A percentile compares a stretch with the other conserved stretches of the same genome.
These are phyloP conservation scores for Guadua angustifolia DNA, from an alignment of 176 grass and related monocot species.

Conservation along the genomic window DNA sequence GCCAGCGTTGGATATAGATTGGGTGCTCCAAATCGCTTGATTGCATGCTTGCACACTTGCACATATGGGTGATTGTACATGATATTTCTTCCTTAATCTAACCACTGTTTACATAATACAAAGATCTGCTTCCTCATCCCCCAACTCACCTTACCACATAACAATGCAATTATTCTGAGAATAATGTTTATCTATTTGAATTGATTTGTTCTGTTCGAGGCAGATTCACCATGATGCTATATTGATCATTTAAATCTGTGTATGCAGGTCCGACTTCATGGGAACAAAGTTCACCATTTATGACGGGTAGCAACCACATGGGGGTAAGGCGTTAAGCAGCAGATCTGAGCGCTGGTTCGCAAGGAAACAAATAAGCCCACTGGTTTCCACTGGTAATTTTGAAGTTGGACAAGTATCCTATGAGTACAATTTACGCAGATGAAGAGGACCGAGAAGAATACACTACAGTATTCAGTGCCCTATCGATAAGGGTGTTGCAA, in stretches of 20 bases:
- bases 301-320: conserved; percentile 41
- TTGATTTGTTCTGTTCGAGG: neutral
- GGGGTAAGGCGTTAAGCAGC: conserved; percentile 50
- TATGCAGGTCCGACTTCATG: conserved; percentile 60
- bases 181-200: neutral
- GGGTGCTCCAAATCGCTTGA: too few relatives aligned
- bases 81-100: too few relatives aligned
- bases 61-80: too few relatives aligned
- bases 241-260: neutral
- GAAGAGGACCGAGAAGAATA: conserved; percentile 60
- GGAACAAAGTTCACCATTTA: conserved; percentile 63
- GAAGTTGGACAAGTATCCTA: conserved; percentile 54
- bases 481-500: neutral
- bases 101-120: neutral
- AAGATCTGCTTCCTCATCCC: neutral
- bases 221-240: neutral
- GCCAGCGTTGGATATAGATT: too few relatives aligned
- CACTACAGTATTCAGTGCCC: conserved; percentile 55
- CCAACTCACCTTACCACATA: neutral
- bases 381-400: conserved; percentile 40
- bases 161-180: neutral
- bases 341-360: conserved; percentile 40
- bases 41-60: too few relatives aligned
- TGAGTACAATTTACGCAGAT: conserved; percentile 64
- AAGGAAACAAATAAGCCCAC: conserved; percentile 54